Percentiles rank a stretch among this genome's conserved stretches.
Conservation (phyloP, 2,329 filamentous ascomycete genomes). For the Pyrenochaeta sp. region DNA sequence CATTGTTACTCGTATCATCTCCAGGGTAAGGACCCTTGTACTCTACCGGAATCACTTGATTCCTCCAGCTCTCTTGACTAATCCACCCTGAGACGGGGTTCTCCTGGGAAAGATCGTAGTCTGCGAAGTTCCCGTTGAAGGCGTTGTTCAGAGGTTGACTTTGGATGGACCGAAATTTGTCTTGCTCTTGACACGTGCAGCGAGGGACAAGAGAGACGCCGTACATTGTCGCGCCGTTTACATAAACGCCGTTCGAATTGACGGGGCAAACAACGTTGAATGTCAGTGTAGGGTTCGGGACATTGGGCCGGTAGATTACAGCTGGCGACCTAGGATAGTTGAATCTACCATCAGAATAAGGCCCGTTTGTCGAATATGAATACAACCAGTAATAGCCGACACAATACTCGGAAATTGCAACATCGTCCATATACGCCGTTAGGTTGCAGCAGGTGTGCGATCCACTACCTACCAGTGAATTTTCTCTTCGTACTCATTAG, state of each 20-base stretch:
- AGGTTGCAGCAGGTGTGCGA: too few species aligned
- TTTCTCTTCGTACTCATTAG: too few species aligned
- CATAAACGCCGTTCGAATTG: not conserved
- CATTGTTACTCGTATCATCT: slow-evolving; percentile 1
- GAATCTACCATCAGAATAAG: too few species aligned
- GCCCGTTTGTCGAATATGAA: too few species aligned
- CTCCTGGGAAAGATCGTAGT: not conserved
- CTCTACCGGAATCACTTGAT: not conserved
- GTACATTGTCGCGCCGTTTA: not conserved
- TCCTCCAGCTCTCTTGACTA: slow-evolving; percentile 2
- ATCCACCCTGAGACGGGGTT: not conserved
- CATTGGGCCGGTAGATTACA: not conserved
- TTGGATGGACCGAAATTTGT: slow-evolving; percentile 1
- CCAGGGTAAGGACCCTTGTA: not conserved
- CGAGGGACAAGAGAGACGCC: slow-evolving; percentile 1
- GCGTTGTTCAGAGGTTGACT: not conserved
- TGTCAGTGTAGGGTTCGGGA: not conserved
- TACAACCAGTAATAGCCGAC: too few species aligned
- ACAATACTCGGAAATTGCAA: too few species aligned
- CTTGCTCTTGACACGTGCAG: not conserved
- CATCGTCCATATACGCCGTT: too few species aligned
- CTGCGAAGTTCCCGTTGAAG: slow-evolving; percentile 4
- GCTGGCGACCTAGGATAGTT: not conserved
- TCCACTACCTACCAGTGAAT: too few species aligned
- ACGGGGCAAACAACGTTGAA: slow-evolving; percentile 1